Conservation (phyloP, 352 stramenopile species). For the Phytophthora colocasiae region DNA sequence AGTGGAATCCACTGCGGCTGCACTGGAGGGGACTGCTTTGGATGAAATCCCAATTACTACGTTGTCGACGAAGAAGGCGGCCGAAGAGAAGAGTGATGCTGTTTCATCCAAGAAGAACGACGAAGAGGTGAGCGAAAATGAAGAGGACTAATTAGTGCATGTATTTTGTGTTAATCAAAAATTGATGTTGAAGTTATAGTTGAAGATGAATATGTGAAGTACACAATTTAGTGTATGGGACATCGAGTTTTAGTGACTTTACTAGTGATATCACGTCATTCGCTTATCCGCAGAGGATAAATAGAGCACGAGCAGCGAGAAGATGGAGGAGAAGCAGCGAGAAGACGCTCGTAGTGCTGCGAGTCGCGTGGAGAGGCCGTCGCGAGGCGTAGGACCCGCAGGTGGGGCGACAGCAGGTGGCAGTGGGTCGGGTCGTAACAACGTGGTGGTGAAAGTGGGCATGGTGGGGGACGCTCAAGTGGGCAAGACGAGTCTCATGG, state of each 20-base stretch:
- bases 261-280: conserved; percentile 1
- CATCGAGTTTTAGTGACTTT: not conserved
- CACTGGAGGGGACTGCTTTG: conserved; percentile 6
- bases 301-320: conserved; percentile 13
- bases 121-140: not conserved
- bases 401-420: conserved; percentile 26
- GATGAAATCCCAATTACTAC: not conserved
- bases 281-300: not conserved
- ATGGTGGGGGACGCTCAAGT: conserved; percentile 96
- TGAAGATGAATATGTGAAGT: not conserved
- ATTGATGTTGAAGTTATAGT: not conserved
- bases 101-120: not conserved
- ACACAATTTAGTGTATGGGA: not conserved
- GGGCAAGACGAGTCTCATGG: conserved; percentile 96
- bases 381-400: conserved; percentile 37
- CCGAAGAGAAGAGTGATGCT: not conserved
- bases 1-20: not conserved
- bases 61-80: not conserved
- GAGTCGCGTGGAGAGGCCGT: conserved; percentile 32
- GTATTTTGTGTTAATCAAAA: not conserved
- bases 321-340: conserved; percentile 44
- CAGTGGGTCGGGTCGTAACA: conserved; percentile 71
- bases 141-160: no score
- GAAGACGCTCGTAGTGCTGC: conserved; percentile 24
- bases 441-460: conserved; percentile 92